Conservation (phyloP, 495 filamentous ascomycete genomes). For the Penicillium parvum region DNA sequence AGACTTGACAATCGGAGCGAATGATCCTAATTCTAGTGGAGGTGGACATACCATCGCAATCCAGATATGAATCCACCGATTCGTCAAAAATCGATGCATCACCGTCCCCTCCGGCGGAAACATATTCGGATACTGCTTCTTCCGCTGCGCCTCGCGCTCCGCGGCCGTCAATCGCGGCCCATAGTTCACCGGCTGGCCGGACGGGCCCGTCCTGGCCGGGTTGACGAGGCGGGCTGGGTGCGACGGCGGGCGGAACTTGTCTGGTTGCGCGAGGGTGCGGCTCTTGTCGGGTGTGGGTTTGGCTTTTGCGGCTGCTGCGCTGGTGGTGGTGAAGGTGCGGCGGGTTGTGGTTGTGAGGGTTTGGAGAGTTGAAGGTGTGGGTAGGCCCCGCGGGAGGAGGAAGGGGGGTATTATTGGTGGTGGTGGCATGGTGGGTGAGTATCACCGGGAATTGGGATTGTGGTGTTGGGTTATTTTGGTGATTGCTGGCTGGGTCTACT, state of each 20-base stretch:
- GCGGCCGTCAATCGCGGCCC: conserved; percentile 58
- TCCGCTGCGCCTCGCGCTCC: conserved; percentile 57
- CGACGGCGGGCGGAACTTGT: conserved; percentile 80
- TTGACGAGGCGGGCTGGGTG: conserved; percentile 60
- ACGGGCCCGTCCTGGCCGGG: conserved; percentile 25
- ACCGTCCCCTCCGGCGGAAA: conserved; percentile 72
- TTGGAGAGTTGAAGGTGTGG: conserved; percentile 27
- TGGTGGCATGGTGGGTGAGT: conserved; percentile 18
- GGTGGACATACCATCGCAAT: conserved; percentile 63
- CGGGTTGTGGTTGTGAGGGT: conserved; percentile 12
- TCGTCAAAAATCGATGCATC: conserved; percentile 70
- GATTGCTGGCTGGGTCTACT: neutral
- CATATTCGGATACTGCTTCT: conserved; percentile 73
- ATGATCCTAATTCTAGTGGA: too few species aligned
- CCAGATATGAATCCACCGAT: conserved; percentile 65
- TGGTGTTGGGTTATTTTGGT: neutral
- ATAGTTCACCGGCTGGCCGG: conserved; percentile 50
- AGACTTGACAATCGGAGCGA: too few species aligned
- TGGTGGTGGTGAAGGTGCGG: conserved; percentile 27
- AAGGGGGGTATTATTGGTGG: conserved; percentile 33
- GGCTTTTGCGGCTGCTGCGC: conserved; percentile 6
- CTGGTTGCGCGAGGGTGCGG: conserved; percentile 69
- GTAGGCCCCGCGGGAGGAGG: conserved; percentile 40
- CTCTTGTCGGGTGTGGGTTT: conserved; percentile 37
- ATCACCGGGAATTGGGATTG: neutral